These are phyloP conservation scores for Pichia scutulata DNA, from an alignment of 805 yeast genomes.

Conservation along the genomic window DNA sequence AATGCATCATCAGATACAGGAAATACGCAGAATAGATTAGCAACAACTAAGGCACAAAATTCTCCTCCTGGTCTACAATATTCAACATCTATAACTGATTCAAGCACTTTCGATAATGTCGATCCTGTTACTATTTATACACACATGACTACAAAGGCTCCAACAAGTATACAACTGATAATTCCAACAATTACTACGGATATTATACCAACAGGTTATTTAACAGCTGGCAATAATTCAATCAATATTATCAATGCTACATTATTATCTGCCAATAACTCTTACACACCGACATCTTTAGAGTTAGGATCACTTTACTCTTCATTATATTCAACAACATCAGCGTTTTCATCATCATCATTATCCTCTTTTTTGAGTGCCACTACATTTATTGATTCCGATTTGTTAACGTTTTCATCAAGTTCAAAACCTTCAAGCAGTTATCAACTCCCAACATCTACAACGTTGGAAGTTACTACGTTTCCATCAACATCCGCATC, in stretches of 20 bases:
- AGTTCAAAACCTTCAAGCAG: background rate
- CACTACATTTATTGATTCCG: background rate
- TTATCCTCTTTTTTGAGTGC: background rate
- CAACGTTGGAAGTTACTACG: background rate
- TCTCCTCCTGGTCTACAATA: background rate
- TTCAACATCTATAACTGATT: background rate
- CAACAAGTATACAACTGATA: constrained; percentile 4
- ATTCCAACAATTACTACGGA: constrained; percentile 14
- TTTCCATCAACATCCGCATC: background rate
- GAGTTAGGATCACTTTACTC: background rate
- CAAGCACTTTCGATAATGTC: background rate
- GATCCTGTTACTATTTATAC: constrained; percentile 9
- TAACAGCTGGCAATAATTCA: constrained; percentile 13
- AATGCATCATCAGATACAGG: background rate
- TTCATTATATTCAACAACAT: background rate
- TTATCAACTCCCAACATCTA: background rate
- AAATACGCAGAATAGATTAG: background rate
- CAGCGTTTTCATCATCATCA: background rate
- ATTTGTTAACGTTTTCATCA: background rate
- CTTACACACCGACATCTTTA: background rate
- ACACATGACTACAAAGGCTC: constrained; percentile 1
- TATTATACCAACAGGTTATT: constrained; percentile 13
- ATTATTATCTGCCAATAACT: background rate
- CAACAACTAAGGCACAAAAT: background rate
- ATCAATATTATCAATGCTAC: background rate